These are phyloP conservation scores for Phialophora macrospora DNA, from an alignment of 2,329 filamentous ascomycete genomes.

Conservation along the genomic window DNA sequence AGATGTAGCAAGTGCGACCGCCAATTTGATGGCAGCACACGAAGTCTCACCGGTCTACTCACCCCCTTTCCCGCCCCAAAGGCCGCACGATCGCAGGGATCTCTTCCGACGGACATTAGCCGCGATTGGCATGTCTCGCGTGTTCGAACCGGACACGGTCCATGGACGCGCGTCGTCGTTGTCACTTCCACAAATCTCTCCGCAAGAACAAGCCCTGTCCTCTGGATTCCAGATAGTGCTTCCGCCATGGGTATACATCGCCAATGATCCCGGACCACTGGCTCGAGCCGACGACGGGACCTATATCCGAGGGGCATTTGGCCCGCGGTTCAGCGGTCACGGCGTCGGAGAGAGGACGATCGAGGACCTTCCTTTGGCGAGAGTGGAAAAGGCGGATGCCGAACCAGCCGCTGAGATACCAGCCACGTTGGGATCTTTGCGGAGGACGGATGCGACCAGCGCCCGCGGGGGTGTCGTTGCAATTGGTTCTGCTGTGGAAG, in stretches of 20 bases:
- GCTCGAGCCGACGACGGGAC: constrained; percentile 50
- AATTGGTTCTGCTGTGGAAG: constrained; percentile 5
- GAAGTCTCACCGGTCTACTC: background rate
- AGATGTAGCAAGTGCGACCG: background rate
- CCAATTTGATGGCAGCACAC: background rate
- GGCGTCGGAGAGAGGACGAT: constrained; percentile 42
- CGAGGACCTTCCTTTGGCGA: constrained; percentile 32
- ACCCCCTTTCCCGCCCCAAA: constrained; percentile 4
- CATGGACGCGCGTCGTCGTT: constrained; percentile 15
- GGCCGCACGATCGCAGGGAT: constrained; percentile 4
- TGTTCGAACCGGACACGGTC: constrained; percentile 30
- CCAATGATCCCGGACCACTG: constrained; percentile 40
- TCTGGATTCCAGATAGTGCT: background rate
- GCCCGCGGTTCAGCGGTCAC: constrained; percentile 49
- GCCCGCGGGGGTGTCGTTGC: background rate
- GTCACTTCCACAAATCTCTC: constrained; percentile 10
- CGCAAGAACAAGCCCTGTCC: background rate
- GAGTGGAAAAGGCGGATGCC: constrained; percentile 6
- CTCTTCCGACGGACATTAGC: constrained; percentile 42
- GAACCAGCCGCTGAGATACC: constrained; percentile 23
- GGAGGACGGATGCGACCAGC: constrained; percentile 5
- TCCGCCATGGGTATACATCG: constrained; percentile 30
- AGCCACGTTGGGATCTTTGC: background rate
- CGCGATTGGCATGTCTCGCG: constrained; percentile 44
- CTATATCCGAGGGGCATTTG: constrained; percentile 48